A percentile compares a stretch with the other conserved stretches of the same genome.
Evolutionary conservation across 768 basidiomycete species (phyloP).

Genomic region (Hericium alpestre): DNA sequence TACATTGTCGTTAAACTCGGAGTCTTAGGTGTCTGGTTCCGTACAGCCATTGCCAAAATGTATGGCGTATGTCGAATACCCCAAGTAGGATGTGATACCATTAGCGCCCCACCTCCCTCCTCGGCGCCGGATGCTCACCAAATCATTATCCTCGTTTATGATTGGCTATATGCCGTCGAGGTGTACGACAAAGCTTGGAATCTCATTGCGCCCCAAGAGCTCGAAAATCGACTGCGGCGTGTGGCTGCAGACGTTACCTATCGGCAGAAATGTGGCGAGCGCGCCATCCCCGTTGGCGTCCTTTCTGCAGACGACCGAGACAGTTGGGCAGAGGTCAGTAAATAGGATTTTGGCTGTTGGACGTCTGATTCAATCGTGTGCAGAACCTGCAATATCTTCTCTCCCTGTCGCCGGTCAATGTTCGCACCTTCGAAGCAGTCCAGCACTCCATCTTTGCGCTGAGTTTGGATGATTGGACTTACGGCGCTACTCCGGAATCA

Average conservation of each 20-base stretch:
- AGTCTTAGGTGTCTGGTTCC: slow-evolving; percentile 49
- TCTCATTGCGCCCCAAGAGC: slow-evolving; percentile 23
- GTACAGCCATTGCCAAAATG: slow-evolving; percentile 43
- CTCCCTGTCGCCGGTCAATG: slow-evolving; percentile 57
- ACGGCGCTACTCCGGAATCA: slow-evolving; percentile 24
- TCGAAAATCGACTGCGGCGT: slow-evolving; percentile 36
- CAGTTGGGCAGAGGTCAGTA: slow-evolving; percentile 62
- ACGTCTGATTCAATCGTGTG: not conserved
- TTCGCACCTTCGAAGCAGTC: slow-evolving; percentile 46
- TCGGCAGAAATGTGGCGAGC: slow-evolving; percentile 42
- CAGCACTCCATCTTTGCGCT: slow-evolving; percentile 70
- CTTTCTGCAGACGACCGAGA: slow-evolving; percentile 77
- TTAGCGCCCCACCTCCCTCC: slow-evolving; percentile 38
- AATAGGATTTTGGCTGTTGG: not conserved
- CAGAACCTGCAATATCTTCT: slow-evolving; percentile 69
- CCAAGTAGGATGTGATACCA: slow-evolving; percentile 47
- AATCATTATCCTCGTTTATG: slow-evolving; percentile 60
- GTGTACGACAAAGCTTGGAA: slow-evolving; percentile 38
- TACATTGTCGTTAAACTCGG: not conserved
- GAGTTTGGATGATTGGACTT: slow-evolving; percentile 63
- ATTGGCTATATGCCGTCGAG: slow-evolving; percentile 71
- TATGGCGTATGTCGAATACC: slow-evolving; percentile 80
- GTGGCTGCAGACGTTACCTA: slow-evolving; percentile 47
- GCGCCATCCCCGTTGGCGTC: slow-evolving; percentile 51
- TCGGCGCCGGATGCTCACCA: slow-evolving; percentile 41